Evolutionary conservation across 106 monocot species (phyloP).

Genomic region (Platanthera zijinensis): DNA sequence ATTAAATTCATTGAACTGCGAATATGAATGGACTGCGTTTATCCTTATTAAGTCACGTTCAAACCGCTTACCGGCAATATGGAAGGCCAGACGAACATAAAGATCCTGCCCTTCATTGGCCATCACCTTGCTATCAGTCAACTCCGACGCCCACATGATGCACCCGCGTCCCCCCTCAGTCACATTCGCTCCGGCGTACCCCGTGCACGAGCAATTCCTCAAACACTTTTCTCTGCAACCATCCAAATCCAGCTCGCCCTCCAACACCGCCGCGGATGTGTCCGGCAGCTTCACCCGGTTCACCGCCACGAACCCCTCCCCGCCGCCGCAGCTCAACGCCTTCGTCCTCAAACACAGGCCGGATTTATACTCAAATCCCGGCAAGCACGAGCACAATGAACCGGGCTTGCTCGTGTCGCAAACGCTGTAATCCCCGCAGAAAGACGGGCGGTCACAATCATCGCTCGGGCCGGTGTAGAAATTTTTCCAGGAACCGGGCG

Average conservation of each 20-base stretch:
- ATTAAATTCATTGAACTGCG: too few relatives aligned
- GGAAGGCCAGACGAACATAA: not conserved
- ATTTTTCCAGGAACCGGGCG: not conserved
- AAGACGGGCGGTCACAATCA: not conserved
- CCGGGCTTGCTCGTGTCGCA: not conserved
- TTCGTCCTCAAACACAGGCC: not conserved
- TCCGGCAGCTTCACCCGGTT: conserved; percentile 21
- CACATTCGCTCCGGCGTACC: not conserved
- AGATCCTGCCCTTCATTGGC: conserved; percentile 6
- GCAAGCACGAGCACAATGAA: conserved; percentile 23
- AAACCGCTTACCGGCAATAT: conserved; percentile 11
- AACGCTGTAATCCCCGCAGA: conserved; percentile 2
- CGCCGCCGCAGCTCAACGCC: conserved; percentile 11
- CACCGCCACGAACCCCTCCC: conserved; percentile 27
- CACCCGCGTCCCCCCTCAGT: not conserved
- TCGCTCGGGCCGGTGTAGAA: not conserved
- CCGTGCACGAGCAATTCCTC: conserved; percentile 14
- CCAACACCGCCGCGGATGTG: not conserved
- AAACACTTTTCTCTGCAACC: conserved; percentile 3
- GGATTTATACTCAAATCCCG: conserved; percentile 16
- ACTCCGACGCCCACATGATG: not conserved
- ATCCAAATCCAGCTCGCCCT: conserved; percentile 5
- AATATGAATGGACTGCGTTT: too few relatives aligned
- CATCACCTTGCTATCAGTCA: not conserved
- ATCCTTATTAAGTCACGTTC: not conserved